A percentile compares a stretch with the other conserved stretches of the same genome.
These are phyloP conservation scores for Graphilbum ipis-grandicollis DNA, from an alignment of 2,329 filamentous ascomycete genomes.

Conservation along the genomic window DNA sequence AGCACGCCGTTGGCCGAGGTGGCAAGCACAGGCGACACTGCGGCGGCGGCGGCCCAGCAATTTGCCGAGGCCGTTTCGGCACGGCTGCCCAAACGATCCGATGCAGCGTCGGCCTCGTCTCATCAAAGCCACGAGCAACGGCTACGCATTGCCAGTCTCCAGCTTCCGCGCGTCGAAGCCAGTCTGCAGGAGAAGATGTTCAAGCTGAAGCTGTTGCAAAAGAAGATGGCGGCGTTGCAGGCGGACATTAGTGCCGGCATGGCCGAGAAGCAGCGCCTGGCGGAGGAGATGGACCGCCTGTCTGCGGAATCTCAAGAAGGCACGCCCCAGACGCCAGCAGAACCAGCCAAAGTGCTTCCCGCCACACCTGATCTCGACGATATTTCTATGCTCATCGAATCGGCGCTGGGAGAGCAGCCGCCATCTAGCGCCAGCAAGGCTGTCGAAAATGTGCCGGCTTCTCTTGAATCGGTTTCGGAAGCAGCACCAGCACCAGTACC, in stretches of 20 bases:
- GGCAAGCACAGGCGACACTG: conserved; percentile 5
- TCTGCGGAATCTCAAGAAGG: conserved; percentile 19
- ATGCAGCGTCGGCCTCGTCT: conserved; percentile 1
- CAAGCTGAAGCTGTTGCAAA: conserved; percentile 27
- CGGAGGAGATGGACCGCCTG: conserved; percentile 17
- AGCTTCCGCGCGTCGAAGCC: conserved; percentile 20
- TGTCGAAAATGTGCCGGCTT: no score
- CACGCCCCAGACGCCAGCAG: conserved; percentile 1
- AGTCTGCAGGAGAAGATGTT: conserved; percentile 25
- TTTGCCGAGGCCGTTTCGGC: conserved; percentile 8
- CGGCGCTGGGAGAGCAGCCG: no score
- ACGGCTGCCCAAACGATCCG: conserved; percentile 12
- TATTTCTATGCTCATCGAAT: no score
- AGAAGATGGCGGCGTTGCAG: conserved; percentile 29
- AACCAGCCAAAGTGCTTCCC: no score
- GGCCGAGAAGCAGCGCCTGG: conserved; percentile 17
- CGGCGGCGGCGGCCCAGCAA: background rate
- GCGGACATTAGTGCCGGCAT: conserved; percentile 23
- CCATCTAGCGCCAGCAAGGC: no score
- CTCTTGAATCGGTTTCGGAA: no score
- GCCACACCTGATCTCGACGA: no score
- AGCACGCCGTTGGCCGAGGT: conserved; percentile 14
- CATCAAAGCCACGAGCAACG: conserved; percentile 10
- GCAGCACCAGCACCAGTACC: no score
- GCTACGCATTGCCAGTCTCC: conserved; percentile 19